A percentile compares a stretch with the other conserved stretches of the same genome.
These are phyloP conservation scores for Serendipita sp. DNA, from an alignment of 768 basidiomycete genomes.

Conservation along the genomic window DNA sequence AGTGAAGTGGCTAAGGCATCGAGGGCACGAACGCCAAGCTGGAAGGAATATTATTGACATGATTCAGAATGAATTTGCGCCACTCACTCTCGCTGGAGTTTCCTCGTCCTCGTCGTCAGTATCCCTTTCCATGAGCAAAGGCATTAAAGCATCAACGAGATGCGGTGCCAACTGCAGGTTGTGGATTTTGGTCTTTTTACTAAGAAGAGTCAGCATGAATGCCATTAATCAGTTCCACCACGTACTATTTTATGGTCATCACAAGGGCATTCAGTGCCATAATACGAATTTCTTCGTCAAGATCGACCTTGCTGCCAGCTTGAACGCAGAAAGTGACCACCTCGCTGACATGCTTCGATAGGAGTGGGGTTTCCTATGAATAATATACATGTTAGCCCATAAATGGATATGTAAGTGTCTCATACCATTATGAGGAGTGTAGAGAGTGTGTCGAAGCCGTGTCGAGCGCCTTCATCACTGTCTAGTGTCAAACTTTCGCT, in stretches of 20 bases:
- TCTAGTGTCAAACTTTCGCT: constrained; percentile 62
- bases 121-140: constrained; percentile 84
- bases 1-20: constrained; percentile 84
- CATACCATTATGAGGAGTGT: constrained; percentile 81
- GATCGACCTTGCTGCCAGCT: constrained; percentile 60
- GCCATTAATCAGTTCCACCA: background rate
- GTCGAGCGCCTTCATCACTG: constrained; percentile 69
- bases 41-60: background rate
- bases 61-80: background rate
- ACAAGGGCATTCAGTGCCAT: constrained; percentile 85
- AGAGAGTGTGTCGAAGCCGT: constrained; percentile 91
- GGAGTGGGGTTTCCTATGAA: constrained; percentile 75
- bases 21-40: constrained; percentile 89
- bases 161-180: constrained; percentile 62
- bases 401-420: constrained; percentile 1
- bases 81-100: constrained; percentile 71
- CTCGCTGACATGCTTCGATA: constrained; percentile 74
- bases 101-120: constrained; percentile 89
- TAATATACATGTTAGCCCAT: background rate
- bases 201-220: constrained; percentile 19
- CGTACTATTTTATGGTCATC: constrained; percentile 93
- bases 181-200: constrained; percentile 94
- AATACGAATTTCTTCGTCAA: constrained; percentile 67
- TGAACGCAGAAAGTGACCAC: constrained; percentile 77
- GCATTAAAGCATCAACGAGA: constrained; percentile 84